A percentile compares a stretch with the other conserved stretches of the same genome.
These are phyloP conservation scores for Penicillium rolfsii DNA, from an alignment of 2,329 filamentous ascomycete species.

Conservation along the genomic window DNA sequence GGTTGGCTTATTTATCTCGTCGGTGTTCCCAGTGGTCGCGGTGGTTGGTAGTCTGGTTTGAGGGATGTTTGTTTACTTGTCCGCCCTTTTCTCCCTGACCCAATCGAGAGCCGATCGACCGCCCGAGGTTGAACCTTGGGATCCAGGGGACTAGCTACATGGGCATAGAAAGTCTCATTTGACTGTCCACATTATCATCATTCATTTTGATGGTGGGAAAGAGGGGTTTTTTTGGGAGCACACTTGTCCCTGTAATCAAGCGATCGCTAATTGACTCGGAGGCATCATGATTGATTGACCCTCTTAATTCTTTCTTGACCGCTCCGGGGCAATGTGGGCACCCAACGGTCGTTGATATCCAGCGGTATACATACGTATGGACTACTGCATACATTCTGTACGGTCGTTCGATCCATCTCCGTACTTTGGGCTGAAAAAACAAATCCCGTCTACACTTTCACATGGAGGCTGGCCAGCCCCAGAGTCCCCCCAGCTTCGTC, in stretches of 20 bases:
- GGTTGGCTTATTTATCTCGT: slow-evolving; percentile 31
- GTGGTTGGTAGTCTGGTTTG: background rate
- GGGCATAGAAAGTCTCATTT: too few relatives aligned
- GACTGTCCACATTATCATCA: background rate
- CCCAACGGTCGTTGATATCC: background rate
- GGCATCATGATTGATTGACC: background rate
- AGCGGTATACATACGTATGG: background rate
- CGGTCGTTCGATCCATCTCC: too few relatives aligned
- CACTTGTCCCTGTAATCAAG: background rate
- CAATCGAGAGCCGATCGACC: background rate
- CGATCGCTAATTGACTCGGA: background rate
- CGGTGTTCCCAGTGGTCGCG: background rate
- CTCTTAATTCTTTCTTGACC: background rate
- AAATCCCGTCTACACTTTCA: slow-evolving; percentile 15
- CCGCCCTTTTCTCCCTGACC: background rate
- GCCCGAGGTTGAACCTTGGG: background rate
- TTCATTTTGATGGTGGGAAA: background rate
- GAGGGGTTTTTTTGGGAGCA: background rate
- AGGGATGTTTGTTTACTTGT: slow-evolving; percentile 29
- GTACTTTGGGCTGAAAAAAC: background rate
- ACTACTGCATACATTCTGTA: background rate
- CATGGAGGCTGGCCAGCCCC: slow-evolving; percentile 23
- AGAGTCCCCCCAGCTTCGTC: background rate
- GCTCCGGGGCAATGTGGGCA: background rate
- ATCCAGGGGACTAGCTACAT: background rate